These are phyloP conservation scores for Agrocybe praecox DNA, from an alignment of 768 basidiomycete species.

Conservation along the genomic window DNA sequence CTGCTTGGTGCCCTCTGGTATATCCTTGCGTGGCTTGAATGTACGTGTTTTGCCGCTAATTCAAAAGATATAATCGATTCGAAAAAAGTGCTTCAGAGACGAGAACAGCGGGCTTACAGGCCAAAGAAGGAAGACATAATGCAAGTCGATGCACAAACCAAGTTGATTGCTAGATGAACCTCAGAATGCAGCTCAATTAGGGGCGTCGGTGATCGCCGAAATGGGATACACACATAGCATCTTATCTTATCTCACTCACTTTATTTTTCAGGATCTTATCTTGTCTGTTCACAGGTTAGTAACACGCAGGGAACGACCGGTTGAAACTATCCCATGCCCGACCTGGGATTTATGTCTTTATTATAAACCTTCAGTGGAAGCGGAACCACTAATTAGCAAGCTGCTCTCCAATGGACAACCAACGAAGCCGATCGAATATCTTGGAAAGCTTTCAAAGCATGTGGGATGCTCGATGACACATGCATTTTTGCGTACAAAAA, in stretches of 20 bases:
- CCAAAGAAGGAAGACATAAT: constrained; percentile 88
- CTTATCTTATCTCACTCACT: neutral
- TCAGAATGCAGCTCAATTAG: constrained; percentile 8
- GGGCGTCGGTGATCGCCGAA: constrained; percentile 16
- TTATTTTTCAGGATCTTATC: no score
- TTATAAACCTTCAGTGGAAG: neutral
- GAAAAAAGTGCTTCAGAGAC: neutral
- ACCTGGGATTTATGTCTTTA: no score
- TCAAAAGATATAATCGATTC: constrained; percentile 4
- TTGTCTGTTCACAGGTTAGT: no score
- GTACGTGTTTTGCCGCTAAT: constrained; percentile 89
- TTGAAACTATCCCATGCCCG: no score
- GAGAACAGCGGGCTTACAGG: constrained; percentile 54
- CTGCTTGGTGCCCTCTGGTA: constrained; percentile 95
- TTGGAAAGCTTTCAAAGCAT: neutral
- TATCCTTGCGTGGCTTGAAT: constrained; percentile 95
- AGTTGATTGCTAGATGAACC: constrained; percentile 2
- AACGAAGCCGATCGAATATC: neutral
- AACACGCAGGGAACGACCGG: no score
- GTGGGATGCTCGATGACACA: neutral
- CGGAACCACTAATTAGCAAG: neutral
- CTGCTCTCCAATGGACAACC: neutral
- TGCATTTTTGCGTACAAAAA: neutral
- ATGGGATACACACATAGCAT: neutral
- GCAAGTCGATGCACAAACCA: neutral